These are phyloP conservation scores for Trichosporon coremiiforme DNA, from an alignment of 1,284 basidiomycete species.

Conservation along the genomic window DNA sequence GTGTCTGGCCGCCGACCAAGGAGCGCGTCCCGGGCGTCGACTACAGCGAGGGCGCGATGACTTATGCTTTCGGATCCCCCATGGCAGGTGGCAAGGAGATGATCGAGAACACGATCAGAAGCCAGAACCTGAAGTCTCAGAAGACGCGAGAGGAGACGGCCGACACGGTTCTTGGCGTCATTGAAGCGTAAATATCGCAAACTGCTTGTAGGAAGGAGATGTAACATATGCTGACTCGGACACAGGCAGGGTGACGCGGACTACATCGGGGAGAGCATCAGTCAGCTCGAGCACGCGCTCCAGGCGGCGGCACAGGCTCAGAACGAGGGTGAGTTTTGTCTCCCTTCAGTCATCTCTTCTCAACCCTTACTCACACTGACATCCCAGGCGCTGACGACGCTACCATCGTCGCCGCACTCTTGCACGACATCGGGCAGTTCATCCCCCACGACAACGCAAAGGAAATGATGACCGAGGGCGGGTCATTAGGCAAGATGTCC, in stretches of 20 bases:
- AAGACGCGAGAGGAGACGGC: slow-evolving; percentile 19
- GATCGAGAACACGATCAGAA: slow-evolving; percentile 28
- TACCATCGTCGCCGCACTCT: slow-evolving; percentile 47
- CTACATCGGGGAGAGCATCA: slow-evolving; percentile 44
- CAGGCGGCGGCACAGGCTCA: slow-evolving; percentile 40
- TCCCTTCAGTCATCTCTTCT: too few species aligned
- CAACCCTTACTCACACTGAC: slow-evolving; percentile 14
- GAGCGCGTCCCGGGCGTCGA: slow-evolving; percentile 43
- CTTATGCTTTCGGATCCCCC: slow-evolving; percentile 36
- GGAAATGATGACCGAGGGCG: slow-evolving; percentile 35
- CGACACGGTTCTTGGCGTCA: slow-evolving; percentile 30
- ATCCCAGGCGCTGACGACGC: slow-evolving; percentile 38
- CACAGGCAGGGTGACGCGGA: slow-evolving; percentile 37
- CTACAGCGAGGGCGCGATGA: slow-evolving; percentile 44
- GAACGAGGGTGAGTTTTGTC: slow-evolving; percentile 16
- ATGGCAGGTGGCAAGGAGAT: slow-evolving; percentile 37
- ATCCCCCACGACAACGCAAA: slow-evolving; percentile 36
- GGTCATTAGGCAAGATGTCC: slow-evolving; percentile 36
- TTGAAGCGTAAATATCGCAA: slow-evolving; percentile 31
- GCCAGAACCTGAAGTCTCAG: slow-evolving; percentile 18
- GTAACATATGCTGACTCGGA: slow-evolving; percentile 20
- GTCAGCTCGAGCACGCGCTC: slow-evolving; percentile 42
- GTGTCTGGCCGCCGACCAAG: slow-evolving; percentile 45
- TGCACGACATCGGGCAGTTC: slow-evolving; percentile 52
- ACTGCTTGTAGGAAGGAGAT: background rate